phyloP scores from a whole-genome alignment of 305 asterid species.

The Fraxinus ornus region DNA sequence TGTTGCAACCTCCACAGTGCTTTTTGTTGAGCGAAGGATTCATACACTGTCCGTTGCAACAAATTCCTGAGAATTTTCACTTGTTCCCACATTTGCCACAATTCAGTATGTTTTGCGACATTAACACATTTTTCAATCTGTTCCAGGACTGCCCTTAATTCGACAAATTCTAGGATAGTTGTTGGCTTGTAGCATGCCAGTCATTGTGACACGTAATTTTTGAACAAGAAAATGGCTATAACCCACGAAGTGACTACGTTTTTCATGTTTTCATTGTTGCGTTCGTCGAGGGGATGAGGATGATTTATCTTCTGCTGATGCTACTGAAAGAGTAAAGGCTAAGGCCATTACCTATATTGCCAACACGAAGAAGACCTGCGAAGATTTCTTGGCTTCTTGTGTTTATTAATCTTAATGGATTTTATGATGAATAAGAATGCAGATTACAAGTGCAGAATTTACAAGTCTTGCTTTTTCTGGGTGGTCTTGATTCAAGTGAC shows the following conservation, averaged over 20 bases:
- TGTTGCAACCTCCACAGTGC: constrained; percentile 55
- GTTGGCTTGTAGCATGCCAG: constrained; percentile 37
- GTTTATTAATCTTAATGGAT: neutral
- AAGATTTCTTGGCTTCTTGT: constrained; percentile 35
- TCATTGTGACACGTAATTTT: constrained; percentile 16
- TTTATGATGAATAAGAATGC: constrained; percentile 11
- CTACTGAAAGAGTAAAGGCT: constrained; percentile 24
- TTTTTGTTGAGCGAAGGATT: constrained; percentile 36
- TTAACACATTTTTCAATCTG: constrained; percentile 58
- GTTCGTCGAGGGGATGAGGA: neutral
- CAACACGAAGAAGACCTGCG: constrained; percentile 27
- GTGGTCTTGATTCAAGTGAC: constrained; percentile 23
- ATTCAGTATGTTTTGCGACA: constrained; percentile 30
- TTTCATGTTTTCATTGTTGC: constrained; percentile 13
- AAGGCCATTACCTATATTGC: constrained; percentile 27
- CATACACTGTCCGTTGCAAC: constrained; percentile 59
- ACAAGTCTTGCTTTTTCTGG: constrained; percentile 6
- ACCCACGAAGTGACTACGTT: constrained; percentile 29
- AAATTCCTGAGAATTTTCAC: constrained; percentile 49
- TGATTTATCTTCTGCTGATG: constrained; percentile 6
- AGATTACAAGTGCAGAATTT: constrained; percentile 13
- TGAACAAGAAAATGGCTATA: constrained; percentile 33
- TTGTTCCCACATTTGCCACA: constrained; percentile 57
- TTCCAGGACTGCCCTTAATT: constrained; percentile 50
- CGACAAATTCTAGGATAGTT: constrained; percentile 47